Conservation (phyloP, 2,329 filamentous ascomycete genomes). For the Cercospora sp. region DNA sequence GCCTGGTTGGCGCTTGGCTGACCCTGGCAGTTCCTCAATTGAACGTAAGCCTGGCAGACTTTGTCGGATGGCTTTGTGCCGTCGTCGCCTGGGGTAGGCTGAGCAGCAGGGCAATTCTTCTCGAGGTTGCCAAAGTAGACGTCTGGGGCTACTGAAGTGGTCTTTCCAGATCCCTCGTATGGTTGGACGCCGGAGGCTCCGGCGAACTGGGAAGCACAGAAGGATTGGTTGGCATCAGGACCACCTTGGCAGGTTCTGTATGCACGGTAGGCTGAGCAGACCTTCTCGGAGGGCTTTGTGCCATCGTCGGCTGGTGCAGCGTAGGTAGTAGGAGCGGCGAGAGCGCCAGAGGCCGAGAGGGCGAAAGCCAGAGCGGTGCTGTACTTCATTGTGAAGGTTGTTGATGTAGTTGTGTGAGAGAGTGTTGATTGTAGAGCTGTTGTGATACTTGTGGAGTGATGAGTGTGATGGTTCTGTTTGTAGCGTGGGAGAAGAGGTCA, state of each 20-base stretch:
- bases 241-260: background rate
- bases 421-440: background rate
- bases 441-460: background rate
- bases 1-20: background rate
- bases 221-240: background rate
- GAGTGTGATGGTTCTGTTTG: background rate
- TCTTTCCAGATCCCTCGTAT: background rate
- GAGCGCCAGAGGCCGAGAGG: constrained; percentile 14
- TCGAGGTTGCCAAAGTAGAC: background rate
- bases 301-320: background rate
- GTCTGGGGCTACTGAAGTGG: background rate
- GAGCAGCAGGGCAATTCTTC: background rate
- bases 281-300: constrained; percentile 2
- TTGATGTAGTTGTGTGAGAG: background rate
- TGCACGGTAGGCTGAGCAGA: background rate
- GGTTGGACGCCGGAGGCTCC: background rate
- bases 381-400: constrained; percentile 22
- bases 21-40: background rate
- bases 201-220: background rate
- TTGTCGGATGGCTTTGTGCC: constrained; percentile 5
- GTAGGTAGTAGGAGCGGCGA: constrained; percentile 18
- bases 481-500: background rate
- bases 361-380: constrained; percentile 18
- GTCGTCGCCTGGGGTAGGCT: background rate
- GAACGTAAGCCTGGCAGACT: background rate